A percentile compares a stretch with the other conserved stretches of the same genome.
These are phyloP conservation scores for Dendrobium nobile DNA, from an alignment of 106 monocot genomes.

Conservation along the genomic window DNA sequence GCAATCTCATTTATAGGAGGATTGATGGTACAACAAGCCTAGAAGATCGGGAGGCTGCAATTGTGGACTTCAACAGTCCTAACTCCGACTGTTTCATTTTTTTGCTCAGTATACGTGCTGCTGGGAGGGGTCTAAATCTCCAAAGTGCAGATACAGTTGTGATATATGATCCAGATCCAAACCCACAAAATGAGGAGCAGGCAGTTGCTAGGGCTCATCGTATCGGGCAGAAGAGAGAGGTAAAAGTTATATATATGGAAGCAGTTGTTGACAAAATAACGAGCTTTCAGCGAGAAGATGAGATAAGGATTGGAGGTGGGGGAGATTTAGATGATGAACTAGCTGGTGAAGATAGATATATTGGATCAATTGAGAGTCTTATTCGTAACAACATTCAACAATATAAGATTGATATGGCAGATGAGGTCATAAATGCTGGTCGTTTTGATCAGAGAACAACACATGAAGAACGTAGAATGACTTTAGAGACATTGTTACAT, in stretches of 20 bases:
- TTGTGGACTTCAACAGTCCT: constrained; percentile 86
- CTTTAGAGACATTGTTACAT: constrained; percentile 85
- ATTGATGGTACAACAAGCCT: constrained; percentile 96
- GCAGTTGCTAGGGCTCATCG: constrained; percentile 98
- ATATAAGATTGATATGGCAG: constrained; percentile 98
- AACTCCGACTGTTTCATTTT: constrained; percentile 87
- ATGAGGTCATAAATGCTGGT: constrained; percentile 99
- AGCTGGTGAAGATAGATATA: constrained; percentile 86
- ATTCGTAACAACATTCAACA: constrained; percentile 97
- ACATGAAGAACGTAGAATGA: constrained; percentile 94
- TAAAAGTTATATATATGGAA: constrained; percentile 97
- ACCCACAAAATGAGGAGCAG: constrained; percentile 98
- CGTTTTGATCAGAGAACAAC: constrained; percentile 98
- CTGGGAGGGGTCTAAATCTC: constrained; percentile 95
- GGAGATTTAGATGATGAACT: constrained; percentile 89
- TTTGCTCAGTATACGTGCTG: constrained; percentile 96
- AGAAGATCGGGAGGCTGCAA: constrained; percentile 90
- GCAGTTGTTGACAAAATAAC: constrained; percentile 91
- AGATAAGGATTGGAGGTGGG: constrained; percentile 62
- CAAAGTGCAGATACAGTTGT: constrained; percentile 97
- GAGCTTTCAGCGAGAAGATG: constrained; percentile 95
- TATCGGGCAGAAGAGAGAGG: constrained; percentile 89
- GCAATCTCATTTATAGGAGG: constrained; percentile 68
- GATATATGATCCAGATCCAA: constrained; percentile 97
- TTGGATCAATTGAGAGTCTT: constrained; percentile 91